Evolutionary conservation across 2,329 filamentous ascomycete species (phyloP), one percentile per base, ranked within the genome.

Genomic region (Massarina eburnea): DNA sequence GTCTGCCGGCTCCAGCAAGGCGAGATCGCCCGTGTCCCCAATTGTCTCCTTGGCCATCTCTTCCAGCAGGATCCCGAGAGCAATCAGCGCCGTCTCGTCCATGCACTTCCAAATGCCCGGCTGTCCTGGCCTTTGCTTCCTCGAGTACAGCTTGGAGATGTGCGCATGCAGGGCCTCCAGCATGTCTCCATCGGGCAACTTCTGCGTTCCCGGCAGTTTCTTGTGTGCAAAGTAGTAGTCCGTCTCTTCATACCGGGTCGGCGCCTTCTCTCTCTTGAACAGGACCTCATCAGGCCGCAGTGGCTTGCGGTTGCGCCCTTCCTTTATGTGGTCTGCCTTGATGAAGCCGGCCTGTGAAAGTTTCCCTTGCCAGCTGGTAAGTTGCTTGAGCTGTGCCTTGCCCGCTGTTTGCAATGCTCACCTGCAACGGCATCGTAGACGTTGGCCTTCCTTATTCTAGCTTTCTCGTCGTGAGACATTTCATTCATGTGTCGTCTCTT

Each of bases 11-110:
- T 91, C 86, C 0, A 85, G 82, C 60, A 92, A 86, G 1, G 86
- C 85, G 38, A 89, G 66, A 67, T 90, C 84, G 18, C 88, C 88
- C 10, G 75, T 80, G 43, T 76, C 72, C 4, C 86, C 87, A 17
- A 91, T 71, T 5, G 76, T 66, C 37, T 84, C 80, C 32, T 77
- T 75, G 14, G 80, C 77, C 2, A 81, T 80, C 68, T 92, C 88
- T 69, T 92, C 88, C 33, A 91, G 72, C 45, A 92, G 68, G 39
- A 92, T 82, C 1, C 88, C 87, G 59, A 92, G 76, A 1, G 88
- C 86, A 43, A 92, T 72, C 46, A 92, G 74, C 3, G 88, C 88
- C 12, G 86, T 89, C 72, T 89, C 88, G 61, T 92, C 86, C 80
- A 92, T 82, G 66, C 82, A 88, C 52, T 77, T 72, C 55, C 76